These are phyloP conservation scores for Erodium maritimum DNA, from an alignment of 345 rosid genomes.

Conservation along the genomic window DNA sequence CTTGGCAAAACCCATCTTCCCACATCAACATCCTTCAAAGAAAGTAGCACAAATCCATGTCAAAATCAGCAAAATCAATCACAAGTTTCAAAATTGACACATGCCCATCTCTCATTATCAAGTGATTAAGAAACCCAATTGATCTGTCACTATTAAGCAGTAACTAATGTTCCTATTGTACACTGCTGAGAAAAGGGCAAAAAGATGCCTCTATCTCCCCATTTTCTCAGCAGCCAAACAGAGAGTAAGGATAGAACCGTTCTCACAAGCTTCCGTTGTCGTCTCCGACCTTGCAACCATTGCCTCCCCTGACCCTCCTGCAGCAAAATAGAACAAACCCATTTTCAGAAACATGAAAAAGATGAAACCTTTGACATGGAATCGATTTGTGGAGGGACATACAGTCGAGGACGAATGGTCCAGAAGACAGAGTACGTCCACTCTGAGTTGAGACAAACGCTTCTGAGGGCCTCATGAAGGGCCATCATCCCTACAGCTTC, in stretches of 20 bases:
- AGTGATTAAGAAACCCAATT: background rate
- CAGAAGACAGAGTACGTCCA: slow-evolving; percentile 99
- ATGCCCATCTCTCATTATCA: slow-evolving; percentile 5
- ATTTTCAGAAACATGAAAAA: slow-evolving; percentile 6
- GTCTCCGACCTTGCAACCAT: slow-evolving; percentile 95
- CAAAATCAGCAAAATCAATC: background rate
- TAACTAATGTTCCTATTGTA: background rate
- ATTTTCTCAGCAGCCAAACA: too few relatives aligned
- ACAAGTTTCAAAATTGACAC: slow-evolving; percentile 2
- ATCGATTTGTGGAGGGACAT: slow-evolving; percentile 10
- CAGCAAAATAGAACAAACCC: slow-evolving; percentile 12
- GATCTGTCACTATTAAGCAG: too few relatives aligned
- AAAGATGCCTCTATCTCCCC: background rate
- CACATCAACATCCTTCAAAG: slow-evolving; percentile 96
- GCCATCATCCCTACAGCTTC: slow-evolving; percentile 99
- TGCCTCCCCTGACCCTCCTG: slow-evolving; percentile 96
- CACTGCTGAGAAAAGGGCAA: background rate
- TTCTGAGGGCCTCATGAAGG: slow-evolving; percentile 98
- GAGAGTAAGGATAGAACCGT: background rate
- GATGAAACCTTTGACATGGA: slow-evolving; percentile 4
- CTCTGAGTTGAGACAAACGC: slow-evolving; percentile 90
- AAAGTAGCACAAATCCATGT: background rate
- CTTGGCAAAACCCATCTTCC: slow-evolving; percentile 98
- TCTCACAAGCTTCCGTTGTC: slow-evolving; percentile 99
- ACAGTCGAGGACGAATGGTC: slow-evolving; percentile 99